Conservation (phyloP, 1,284 basidiomycete genomes). For the Rugosomyces carneus region DNA sequence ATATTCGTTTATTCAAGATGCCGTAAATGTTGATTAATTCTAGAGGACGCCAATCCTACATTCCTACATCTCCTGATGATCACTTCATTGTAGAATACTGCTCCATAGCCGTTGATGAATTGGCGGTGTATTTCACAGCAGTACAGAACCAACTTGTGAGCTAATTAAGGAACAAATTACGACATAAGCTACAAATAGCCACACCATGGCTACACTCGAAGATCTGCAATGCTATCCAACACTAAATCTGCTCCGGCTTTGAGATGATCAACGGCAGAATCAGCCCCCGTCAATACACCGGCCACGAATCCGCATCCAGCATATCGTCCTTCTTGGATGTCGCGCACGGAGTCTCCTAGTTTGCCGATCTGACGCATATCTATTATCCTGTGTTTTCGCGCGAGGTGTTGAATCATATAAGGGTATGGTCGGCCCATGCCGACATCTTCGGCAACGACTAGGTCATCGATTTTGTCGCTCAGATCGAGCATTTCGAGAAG, state of each 20-base stretch:
- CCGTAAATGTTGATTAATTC: not conserved
- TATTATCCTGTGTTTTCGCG: conserved; percentile 8
- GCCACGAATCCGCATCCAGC: conserved; percentile 12
- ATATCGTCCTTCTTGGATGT: conserved; percentile 11
- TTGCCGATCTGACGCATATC: conserved; percentile 11
- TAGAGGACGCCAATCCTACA: no score
- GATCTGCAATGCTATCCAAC: conserved; percentile 7
- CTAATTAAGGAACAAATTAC: no score
- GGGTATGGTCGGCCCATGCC: conserved; percentile 13
- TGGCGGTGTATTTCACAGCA: no score
- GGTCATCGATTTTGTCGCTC: conserved; percentile 8
- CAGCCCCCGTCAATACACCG: conserved; percentile 11
- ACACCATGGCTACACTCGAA: not conserved
- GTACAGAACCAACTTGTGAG: no score
- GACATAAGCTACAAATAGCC: no score
- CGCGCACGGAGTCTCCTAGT: conserved; percentile 10
- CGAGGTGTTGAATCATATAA: conserved; percentile 13
- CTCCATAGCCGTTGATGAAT: no score
- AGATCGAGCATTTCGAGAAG: conserved; percentile 3
- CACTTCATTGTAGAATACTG: no score
- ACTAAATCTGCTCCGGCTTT: conserved; percentile 13
- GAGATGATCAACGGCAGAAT: conserved; percentile 6
- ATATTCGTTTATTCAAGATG: not conserved
- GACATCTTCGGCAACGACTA: conserved; percentile 13
- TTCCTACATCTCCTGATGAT: no score